These are phyloP conservation scores for Trichoderma sp. DNA, from an alignment of 2,329 filamentous ascomycete genomes.

Conservation along the genomic window DNA sequence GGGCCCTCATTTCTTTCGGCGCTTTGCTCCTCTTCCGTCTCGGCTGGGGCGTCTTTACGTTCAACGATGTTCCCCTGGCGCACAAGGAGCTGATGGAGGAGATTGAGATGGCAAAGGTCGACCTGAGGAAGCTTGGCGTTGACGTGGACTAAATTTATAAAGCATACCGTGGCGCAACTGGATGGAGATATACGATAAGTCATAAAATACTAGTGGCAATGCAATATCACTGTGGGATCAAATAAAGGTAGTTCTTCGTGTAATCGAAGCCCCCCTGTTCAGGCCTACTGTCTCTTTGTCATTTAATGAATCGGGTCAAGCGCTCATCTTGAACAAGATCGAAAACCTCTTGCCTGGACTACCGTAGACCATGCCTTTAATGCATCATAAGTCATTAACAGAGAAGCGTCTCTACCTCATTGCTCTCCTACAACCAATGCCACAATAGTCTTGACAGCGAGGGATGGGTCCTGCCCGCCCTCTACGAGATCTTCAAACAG, in stretches of 20 bases:
- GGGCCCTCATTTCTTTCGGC: slow-evolving; percentile 86
- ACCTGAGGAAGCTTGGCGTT: slow-evolving; percentile 73
- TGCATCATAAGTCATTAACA: slow-evolving; percentile 25
- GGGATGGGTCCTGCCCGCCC: slow-evolving; percentile 55
- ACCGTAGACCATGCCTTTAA: neutral
- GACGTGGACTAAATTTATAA: slow-evolving; percentile 64
- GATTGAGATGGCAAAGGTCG: slow-evolving; percentile 74
- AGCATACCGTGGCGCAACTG: slow-evolving; percentile 19
- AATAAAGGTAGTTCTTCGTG: neutral
- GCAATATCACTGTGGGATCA: slow-evolving; percentile 9
- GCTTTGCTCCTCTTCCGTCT: slow-evolving; percentile 90
- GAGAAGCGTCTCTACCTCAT: slow-evolving; percentile 23
- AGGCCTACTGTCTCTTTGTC: neutral
- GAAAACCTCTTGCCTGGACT: slow-evolving; percentile 3
- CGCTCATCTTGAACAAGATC: neutral
- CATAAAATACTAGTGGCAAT: slow-evolving; percentile 20
- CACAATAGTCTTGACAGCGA: slow-evolving; percentile 60
- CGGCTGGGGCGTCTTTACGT: slow-evolving; percentile 89
- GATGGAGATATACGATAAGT: slow-evolving; percentile 2
- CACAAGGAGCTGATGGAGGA: slow-evolving; percentile 86
- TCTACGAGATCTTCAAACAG: slow-evolving; percentile 62
- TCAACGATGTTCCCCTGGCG: slow-evolving; percentile 92
- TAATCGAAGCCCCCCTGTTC: neutral
- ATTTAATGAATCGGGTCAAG: neutral
- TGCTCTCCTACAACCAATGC: slow-evolving; percentile 57